Evolutionary conservation across 2,329 filamentous ascomycete genomes (phyloP).

Genomic region (Daldinia eschscholtzii): DNA sequence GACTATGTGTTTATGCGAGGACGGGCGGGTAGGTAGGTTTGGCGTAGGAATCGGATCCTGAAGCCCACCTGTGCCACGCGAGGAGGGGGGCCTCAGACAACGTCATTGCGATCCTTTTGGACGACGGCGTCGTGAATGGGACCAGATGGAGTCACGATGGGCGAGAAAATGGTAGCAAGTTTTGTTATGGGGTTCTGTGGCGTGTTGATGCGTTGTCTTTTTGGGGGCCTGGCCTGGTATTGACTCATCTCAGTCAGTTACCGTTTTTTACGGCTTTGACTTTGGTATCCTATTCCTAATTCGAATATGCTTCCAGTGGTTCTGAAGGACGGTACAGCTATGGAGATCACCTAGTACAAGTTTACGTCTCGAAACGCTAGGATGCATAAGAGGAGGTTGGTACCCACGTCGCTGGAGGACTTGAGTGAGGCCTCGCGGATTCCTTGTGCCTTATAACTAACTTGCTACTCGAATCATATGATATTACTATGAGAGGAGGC

Average conservation of each 20-base stretch:
- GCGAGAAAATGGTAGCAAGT: conserved; percentile 6
- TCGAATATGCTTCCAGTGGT: neutral
- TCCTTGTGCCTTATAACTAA: neutral
- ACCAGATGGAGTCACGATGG: conserved; percentile 17
- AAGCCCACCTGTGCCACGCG: conserved; percentile 3
- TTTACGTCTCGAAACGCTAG: conserved; percentile 9
- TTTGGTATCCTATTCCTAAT: neutral
- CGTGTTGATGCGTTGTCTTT: conserved; percentile 13
- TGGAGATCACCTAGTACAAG: conserved; percentile 1
- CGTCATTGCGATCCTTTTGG: conserved; percentile 34
- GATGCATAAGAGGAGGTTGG: neutral
- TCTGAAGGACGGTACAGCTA: conserved; percentile 17
- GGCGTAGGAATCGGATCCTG: conserved; percentile 3
- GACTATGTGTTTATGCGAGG: conserved; percentile 9
- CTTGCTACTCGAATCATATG: neutral
- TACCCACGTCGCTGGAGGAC: conserved; percentile 4
- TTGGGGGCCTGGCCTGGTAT: neutral
- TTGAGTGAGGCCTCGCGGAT: conserved; percentile 15
- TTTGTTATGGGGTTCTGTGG: conserved; percentile 12
- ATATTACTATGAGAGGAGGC: conserved; percentile 5
- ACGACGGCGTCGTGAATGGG: conserved; percentile 16
- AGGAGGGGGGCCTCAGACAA: conserved; percentile 4
- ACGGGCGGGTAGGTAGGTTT: neutral
- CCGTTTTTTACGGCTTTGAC: neutral
- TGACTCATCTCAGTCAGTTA: neutral